Evolutionary conservation across 371 early-diverging fungal species (phyloP).

Genomic region (Umbelopsis sp.): DNA sequence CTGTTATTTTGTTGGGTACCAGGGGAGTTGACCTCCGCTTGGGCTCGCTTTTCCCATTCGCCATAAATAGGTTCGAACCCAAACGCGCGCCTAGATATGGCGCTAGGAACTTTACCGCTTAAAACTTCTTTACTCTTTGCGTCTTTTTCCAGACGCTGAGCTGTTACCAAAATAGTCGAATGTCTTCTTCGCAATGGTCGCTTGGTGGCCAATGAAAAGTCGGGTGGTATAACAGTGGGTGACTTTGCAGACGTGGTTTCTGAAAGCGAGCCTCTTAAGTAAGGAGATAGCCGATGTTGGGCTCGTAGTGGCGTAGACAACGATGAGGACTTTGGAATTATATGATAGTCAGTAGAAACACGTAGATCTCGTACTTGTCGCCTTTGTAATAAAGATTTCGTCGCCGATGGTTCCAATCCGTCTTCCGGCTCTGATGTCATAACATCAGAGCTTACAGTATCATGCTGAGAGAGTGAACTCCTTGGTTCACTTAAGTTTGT

Average conservation of each 20-base stretch:
- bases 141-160: not conserved
- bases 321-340: not conserved
- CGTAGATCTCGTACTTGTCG: not conserved
- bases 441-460: not conserved
- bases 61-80: slow-evolving; percentile 26
- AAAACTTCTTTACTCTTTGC: not conserved
- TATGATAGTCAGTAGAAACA: not conserved
- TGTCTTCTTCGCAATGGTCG: not conserved
- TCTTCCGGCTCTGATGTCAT: not conserved
- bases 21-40: not conserved
- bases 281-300: not conserved
- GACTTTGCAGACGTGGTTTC: slow-evolving; percentile 7
- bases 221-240: slow-evolving; percentile 1
- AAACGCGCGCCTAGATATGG: slow-evolving; percentile 19
- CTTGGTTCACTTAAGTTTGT: not conserved
- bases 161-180: not conserved
- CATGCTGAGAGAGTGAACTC: not conserved
- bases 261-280: slow-evolving; percentile 5
- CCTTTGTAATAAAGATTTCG: not conserved
- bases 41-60: slow-evolving; percentile 30
- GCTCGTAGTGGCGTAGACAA: not conserved
- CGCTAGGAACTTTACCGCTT: not conserved
- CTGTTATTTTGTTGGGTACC: not conserved
- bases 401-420: not conserved
- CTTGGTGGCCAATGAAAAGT: not conserved